phyloP scores from a whole-genome alignment of 306 rosid genomes.

The Casuarina cunninghamiana region DNA sequence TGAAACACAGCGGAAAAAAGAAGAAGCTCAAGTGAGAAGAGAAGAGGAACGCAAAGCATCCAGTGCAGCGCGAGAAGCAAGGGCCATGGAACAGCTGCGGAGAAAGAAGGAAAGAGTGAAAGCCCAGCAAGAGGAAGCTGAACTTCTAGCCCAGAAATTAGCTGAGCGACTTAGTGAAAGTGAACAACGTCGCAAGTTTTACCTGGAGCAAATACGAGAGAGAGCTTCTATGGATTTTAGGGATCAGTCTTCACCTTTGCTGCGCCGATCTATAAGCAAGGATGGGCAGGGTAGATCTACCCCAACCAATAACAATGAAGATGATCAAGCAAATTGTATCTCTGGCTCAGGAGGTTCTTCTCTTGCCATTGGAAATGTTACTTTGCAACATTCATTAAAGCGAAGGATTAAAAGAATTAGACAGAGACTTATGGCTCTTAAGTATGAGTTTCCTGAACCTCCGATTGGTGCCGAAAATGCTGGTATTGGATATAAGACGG shows the following conservation, averaged over 20 bases:
- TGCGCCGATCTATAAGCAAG: conserved; percentile 67
- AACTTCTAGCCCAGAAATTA: conserved; percentile 94
- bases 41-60: conserved; percentile 99
- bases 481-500: conserved; percentile 88
- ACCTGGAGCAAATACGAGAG: conserved; percentile 94
- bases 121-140: conserved; percentile 99
- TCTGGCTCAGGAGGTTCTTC: conserved; percentile 53
- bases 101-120: conserved; percentile 97
- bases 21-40: conserved; percentile 95
- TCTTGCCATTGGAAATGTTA: conserved; percentile 54
- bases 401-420: conserved; percentile 93
- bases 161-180: conserved; percentile 97
- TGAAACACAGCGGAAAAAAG: conserved; percentile 94
- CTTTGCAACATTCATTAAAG: conserved; percentile 76
- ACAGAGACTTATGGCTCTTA: conserved; percentile 97
- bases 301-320: conserved; percentile 57
- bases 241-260: conserved; percentile 91
- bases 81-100: conserved; percentile 90
- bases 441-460: conserved; percentile 80
- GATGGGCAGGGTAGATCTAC: conserved; percentile 76
- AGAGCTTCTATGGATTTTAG: conserved; percentile 96
- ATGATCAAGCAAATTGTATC: conserved; percentile 57
- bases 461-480: conserved; percentile 75
- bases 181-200: conserved; percentile 92
- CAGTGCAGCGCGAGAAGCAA: conserved; percentile 97